phyloP scores from a whole-genome alignment of 2,329 filamentous ascomycete genomes.

The Ophiocordyceps unilateralis region DNA sequence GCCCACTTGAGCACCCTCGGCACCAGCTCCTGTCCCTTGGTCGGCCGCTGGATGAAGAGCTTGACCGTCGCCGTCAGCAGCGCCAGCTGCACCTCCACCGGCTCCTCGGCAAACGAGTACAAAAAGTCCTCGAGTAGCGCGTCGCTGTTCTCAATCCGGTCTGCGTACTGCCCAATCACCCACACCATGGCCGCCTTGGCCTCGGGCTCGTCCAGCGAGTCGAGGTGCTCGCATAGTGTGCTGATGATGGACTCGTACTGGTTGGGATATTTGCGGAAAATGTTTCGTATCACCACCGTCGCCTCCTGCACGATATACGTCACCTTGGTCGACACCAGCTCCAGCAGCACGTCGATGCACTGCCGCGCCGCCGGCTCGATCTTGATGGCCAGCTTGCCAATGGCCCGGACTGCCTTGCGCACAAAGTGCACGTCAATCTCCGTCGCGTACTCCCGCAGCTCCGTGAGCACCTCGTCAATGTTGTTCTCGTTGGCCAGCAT shows the following conservation, averaged over 20 bases:
- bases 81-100: slow-evolving; percentile 87
- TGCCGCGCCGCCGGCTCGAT: slow-evolving; percentile 83
- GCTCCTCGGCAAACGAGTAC: slow-evolving; percentile 84
- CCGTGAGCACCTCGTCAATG: slow-evolving; percentile 86
- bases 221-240: slow-evolving; percentile 86
- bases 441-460: slow-evolving; percentile 89
- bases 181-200: slow-evolving; percentile 98
- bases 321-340: slow-evolving; percentile 92
- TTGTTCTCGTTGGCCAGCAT: slow-evolving; percentile 95
- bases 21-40: slow-evolving; percentile 82
- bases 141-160: slow-evolving; percentile 93
- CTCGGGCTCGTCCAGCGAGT: slow-evolving; percentile 91
- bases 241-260: slow-evolving; percentile 97
- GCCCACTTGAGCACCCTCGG: slow-evolving; percentile 96
- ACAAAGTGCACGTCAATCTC: slow-evolving; percentile 99
- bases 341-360: slow-evolving; percentile 84
- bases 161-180: slow-evolving; percentile 97
- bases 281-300: slow-evolving; percentile 95
- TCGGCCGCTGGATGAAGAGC: slow-evolving; percentile 90
- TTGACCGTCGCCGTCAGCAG: slow-evolving; percentile 94
- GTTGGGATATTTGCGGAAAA: slow-evolving; percentile 97
- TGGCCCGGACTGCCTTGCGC: slow-evolving; percentile 89
- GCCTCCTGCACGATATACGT: slow-evolving; percentile 98
- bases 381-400: slow-evolving; percentile 96
- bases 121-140: slow-evolving; percentile 87